Percentiles rank a stretch among this genome's conserved stretches.
These are phyloP conservation scores for Barnettozyma sucrosica DNA, from an alignment of 805 yeast species.

Conservation along the genomic window DNA sequence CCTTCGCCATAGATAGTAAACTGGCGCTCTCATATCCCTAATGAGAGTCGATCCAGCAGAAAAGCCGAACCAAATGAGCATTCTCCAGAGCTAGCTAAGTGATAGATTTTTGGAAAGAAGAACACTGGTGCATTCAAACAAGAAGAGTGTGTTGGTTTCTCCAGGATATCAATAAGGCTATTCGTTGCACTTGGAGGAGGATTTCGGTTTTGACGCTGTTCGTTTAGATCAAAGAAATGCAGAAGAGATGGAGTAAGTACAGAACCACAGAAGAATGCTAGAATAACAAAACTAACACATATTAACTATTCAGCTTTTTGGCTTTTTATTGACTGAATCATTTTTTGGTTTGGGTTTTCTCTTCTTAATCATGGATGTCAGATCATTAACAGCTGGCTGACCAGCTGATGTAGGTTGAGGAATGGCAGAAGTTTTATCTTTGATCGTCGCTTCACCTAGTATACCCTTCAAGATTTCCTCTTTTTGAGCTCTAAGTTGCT, in stretches of 20 bases:
- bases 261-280: neutral
- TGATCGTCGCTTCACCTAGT: slow-evolving; percentile 39
- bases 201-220: slow-evolving; percentile 21
- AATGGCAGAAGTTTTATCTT: slow-evolving; percentile 22
- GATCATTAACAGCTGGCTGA: slow-evolving; percentile 45
- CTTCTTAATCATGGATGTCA: slow-evolving; percentile 59
- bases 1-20: too few species aligned
- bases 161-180: neutral
- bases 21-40: too few species aligned
- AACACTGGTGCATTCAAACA: too few species aligned
- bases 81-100: too few species aligned
- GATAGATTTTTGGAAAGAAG: too few species aligned
- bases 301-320: slow-evolving; percentile 10
- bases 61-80: too few species aligned
- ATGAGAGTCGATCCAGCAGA: too few species aligned
- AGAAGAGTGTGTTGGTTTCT: too few species aligned
- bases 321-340: slow-evolving; percentile 12
- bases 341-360: slow-evolving; percentile 28
- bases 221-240: slow-evolving; percentile 7
- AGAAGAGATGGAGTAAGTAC: neutral
- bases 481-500: slow-evolving; percentile 44
- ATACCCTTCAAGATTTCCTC: slow-evolving; percentile 50
- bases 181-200: slow-evolving; percentile 17
- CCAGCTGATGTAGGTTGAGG: slow-evolving; percentile 22
- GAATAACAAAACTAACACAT: neutral